These are phyloP conservation scores for Cinnamomum chago DNA, from an alignment of 164 flowering plant genomes.

Conservation along the genomic window DNA sequence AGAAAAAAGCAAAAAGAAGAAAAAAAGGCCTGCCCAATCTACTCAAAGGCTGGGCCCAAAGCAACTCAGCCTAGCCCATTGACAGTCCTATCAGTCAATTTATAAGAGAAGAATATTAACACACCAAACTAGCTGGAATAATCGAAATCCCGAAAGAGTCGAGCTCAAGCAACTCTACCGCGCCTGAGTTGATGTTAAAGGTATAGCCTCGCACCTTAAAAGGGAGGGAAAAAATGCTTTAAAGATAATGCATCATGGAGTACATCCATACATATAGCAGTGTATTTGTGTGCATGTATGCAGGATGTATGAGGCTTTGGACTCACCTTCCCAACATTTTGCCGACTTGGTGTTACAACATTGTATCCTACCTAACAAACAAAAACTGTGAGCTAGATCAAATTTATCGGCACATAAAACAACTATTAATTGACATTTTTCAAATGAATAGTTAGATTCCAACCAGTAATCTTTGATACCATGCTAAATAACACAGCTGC, in stretches of 20 bases:
- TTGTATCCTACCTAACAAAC: conserved; percentile 72
- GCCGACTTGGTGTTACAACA: conserved; percentile 58
- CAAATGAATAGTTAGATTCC: neutral
- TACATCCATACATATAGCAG: neutral
- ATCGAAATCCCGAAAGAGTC: conserved; percentile 82
- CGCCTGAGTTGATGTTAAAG: conserved; percentile 67
- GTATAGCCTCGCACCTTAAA: conserved; percentile 73
- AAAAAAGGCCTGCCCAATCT: too few relatives aligned
- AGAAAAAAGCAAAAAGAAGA: too few relatives aligned
- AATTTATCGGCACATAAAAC: neutral
- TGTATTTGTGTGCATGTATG: neutral
- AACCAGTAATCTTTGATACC: neutral
- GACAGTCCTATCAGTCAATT: too few relatives aligned
- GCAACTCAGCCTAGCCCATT: too few relatives aligned
- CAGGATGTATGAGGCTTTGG: conserved; percentile 4
- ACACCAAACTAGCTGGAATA: conserved; percentile 80
- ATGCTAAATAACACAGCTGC: neutral
- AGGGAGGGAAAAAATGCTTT: neutral
- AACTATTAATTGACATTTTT: neutral
- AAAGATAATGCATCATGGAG: neutral
- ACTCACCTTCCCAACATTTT: conserved; percentile 68
- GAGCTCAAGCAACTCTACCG: conserved; percentile 67
- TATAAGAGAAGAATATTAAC: neutral
- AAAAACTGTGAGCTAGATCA: conserved; percentile 13
- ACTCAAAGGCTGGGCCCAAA: too few relatives aligned